Base-by-base conservation (phyloP, 768 basidiomycete genomes). In the Rhizopogon vulgaris region DNA sequence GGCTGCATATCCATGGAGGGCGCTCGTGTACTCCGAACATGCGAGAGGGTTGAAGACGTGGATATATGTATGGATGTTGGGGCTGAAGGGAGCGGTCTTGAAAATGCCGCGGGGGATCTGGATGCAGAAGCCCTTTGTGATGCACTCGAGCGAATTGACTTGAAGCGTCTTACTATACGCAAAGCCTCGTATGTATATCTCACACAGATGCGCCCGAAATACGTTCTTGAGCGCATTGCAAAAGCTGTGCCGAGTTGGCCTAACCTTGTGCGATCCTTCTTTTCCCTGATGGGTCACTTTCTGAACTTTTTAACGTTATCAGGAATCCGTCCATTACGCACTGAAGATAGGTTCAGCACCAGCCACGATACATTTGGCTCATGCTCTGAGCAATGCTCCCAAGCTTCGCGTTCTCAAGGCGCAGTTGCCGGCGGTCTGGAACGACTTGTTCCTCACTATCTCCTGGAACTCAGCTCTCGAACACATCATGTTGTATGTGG, bases 361-460 rank as follows among this genome's bases (percentile, higher is more conserved):
- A 2, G 45, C 42, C 2, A 58, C 63, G 3, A 52, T 64, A 6
- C 53, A 59, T 11, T 74, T 60, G 54, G 69, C 71, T 17, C 53
- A 58, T 2, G 73, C 79, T 17, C 63, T 72, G 9, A 68, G 73
- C 0, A 71, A 66, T 1, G 67, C 73, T 4, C 74, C 75, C 18
- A 58, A 66, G 10, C 69, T 86, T 5, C 77, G 72, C 56, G 73
- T 69, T 2, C 71, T 85, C 48, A 68, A 72, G 52, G 78, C 83
- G 0, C 72, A 76, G 41, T 68, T 83, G 6, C 84, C 84, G 2
- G 72, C 76, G 4, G 68, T 83, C 0, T 85, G 83, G 84, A 82
- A 78, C 63, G 69, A 73, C 40, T 58, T 77, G 12, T 72, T 84
- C 51, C 73, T 80, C 52, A 57, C 73, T 39, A 69, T 84, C 37